Conservation (phyloP, 2,329 filamentous ascomycete genomes). For the Epichloe scottii region DNA sequence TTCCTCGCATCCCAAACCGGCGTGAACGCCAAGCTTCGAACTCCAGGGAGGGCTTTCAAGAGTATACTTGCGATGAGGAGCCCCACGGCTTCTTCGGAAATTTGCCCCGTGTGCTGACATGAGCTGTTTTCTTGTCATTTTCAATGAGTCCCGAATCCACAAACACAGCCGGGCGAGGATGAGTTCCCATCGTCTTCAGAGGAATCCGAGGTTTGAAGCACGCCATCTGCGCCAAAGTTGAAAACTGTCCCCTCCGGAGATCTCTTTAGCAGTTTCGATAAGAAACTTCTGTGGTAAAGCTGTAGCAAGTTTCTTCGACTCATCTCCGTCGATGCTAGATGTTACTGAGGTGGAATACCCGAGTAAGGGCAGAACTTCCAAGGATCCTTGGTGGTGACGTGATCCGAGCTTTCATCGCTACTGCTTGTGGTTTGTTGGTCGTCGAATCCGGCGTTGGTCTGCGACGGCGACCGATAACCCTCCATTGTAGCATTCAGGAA, state of each 20-base stretch:
- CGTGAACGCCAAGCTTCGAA: slow-evolving; percentile 32
- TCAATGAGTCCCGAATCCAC: background rate
- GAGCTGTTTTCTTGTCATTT: background rate
- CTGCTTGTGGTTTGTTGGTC: slow-evolving; percentile 9
- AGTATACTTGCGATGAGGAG: slow-evolving; percentile 13
- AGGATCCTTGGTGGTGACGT: background rate
- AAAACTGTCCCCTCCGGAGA: slow-evolving; percentile 35
- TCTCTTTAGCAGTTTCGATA: slow-evolving; percentile 27
- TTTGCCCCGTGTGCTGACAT: background rate
- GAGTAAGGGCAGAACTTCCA: slow-evolving; percentile 18
- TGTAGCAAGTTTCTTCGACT: background rate
- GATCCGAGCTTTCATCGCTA: slow-evolving; percentile 10
- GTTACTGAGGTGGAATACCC: slow-evolving; percentile 24
- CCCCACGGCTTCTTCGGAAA: slow-evolving; percentile 1
- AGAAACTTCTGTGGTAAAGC: slow-evolving; percentile 25
- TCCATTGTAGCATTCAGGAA: slow-evolving; percentile 15
- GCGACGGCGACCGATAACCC: background rate
- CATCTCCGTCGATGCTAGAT: slow-evolving; percentile 17
- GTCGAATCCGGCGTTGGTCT: background rate
- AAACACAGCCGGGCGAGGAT: background rate
- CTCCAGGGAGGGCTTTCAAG: slow-evolving; percentile 25
- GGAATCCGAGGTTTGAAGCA: slow-evolving; percentile 19
- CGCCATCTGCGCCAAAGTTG: slow-evolving; percentile 27
- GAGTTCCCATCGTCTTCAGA: slow-evolving; percentile 12
- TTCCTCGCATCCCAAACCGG: slow-evolving; percentile 34